Conservation (phyloP, 2,329 filamentous ascomycete genomes). For the Byssochlamys sp. region DNA sequence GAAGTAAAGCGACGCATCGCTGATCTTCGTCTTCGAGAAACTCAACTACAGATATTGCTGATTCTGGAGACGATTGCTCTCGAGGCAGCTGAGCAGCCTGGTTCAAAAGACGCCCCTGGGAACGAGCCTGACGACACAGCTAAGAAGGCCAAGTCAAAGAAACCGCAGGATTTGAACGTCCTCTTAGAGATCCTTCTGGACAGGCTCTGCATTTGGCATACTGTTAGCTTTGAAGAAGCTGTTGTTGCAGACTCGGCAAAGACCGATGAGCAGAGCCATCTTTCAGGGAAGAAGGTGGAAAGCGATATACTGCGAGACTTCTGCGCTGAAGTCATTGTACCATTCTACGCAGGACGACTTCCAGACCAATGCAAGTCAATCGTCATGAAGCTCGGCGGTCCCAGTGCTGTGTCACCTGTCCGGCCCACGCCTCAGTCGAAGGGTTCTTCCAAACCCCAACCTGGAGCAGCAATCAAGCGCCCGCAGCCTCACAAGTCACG, state of each 20-base stretch:
- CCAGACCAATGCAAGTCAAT: constrained; percentile 39
- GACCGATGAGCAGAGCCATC: constrained; percentile 17
- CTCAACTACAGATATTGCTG: constrained; percentile 41
- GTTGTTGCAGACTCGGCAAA: constrained; percentile 19
- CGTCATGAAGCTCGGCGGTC: constrained; percentile 40
- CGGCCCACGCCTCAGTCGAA: constrained; percentile 24
- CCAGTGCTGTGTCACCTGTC: constrained; percentile 27
- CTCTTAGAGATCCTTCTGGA: constrained; percentile 41
- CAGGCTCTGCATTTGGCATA: constrained; percentile 43
- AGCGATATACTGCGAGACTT: constrained; percentile 41
- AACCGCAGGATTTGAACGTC: constrained; percentile 32
- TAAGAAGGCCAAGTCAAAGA: constrained; percentile 26
- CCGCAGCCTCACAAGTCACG: constrained; percentile 17
- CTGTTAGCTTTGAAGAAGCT: constrained; percentile 33
- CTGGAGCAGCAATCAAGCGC: constrained; percentile 24
- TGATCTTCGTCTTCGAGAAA: constrained; percentile 39
- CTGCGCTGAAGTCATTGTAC: constrained; percentile 41
- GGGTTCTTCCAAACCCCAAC: constrained; percentile 18
- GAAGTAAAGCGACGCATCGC: constrained; percentile 33
- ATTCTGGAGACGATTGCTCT: constrained; percentile 39
- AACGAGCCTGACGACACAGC: constrained; percentile 9
- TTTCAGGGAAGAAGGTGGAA: constrained; percentile 25
- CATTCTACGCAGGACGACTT: constrained; percentile 40
- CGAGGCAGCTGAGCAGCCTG: constrained; percentile 18
- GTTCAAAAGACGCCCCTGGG: constrained; percentile 10